A percentile compares a stretch with the other conserved stretches of the same genome.
phyloP scores from a whole-genome alignment of 2,329 filamentous ascomycete genomes.

The Pseudogymnoascus sp. region DNA sequence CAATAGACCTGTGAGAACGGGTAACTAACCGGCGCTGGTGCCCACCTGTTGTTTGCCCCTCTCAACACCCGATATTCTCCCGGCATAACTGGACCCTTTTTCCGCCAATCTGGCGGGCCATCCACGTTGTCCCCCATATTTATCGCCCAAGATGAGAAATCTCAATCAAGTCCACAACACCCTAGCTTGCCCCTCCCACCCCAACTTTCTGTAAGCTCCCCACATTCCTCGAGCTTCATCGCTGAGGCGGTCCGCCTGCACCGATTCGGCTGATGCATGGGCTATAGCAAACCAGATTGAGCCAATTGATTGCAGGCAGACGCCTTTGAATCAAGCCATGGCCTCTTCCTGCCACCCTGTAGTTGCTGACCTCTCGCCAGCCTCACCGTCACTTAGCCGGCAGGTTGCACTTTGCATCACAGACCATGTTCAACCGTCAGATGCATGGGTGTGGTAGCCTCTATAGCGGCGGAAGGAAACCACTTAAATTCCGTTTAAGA shows the following conservation, averaged over 20 bases:
- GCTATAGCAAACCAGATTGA: neutral
- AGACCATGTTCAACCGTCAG: constrained; percentile 8
- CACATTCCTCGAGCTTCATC: constrained; percentile 3
- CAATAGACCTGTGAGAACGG: neutral
- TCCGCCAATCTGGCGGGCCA: neutral
- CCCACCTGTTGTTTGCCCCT: neutral
- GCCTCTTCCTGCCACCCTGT: constrained; percentile 2
- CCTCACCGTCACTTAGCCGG: constrained; percentile 8
- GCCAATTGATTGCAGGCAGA: constrained; percentile 8
- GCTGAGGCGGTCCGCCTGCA: constrained; percentile 8
- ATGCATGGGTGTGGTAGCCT: constrained; percentile 1
- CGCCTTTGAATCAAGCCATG: neutral
- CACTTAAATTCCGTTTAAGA: constrained; percentile 19
- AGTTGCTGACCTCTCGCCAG: constrained; percentile 2
- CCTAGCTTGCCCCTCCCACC: constrained; percentile 2
- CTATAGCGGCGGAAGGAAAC: constrained; percentile 9
- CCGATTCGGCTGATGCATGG: constrained; percentile 8
- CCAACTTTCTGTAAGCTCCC: neutral
- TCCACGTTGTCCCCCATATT: neutral
- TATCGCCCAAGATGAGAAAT: neutral
- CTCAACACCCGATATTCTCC: neutral
- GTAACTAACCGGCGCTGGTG: neutral
- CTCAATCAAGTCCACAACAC: constrained; percentile 7
- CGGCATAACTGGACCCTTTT: neutral
- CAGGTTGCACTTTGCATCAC: constrained; percentile 6